Conservation (phyloP, 176 grass and related monocot species). For the Thalia dealbata region DNA sequence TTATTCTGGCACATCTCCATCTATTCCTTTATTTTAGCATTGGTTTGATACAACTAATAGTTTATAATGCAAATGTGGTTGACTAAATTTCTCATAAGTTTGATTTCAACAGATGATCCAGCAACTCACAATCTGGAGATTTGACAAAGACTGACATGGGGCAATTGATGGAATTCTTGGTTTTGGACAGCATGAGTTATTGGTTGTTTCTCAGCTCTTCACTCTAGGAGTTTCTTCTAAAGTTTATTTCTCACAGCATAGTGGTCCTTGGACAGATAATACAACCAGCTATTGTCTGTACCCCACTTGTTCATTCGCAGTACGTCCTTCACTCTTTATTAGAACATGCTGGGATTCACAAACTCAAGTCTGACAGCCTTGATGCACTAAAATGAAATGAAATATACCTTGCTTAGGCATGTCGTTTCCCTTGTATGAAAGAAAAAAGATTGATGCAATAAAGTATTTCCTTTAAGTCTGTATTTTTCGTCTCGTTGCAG, state of each 20-base stretch:
- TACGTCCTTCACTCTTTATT: conserved; percentile 38
- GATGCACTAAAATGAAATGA: background rate
- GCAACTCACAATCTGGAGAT: conserved; percentile 77
- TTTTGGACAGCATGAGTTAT: conserved; percentile 76
- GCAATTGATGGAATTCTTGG: conserved; percentile 99
- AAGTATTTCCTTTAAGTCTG: background rate
- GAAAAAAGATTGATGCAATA: no score
- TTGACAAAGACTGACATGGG: conserved; percentile 69
- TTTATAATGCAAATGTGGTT: conserved; percentile 1
- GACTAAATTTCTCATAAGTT: conserved; percentile 12
- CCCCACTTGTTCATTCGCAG: conserved; percentile 83
- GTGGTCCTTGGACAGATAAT: conserved; percentile 86
- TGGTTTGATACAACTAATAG: background rate
- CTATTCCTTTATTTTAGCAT: background rate
- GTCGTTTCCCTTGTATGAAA: no score
- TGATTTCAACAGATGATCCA: conserved; percentile 59
- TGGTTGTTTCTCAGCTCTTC: conserved; percentile 73
- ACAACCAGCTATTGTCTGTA: conserved; percentile 83
- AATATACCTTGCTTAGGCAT: background rate
- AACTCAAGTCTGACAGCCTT: background rate
- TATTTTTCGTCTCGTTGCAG: conserved; percentile 70
- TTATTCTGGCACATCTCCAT: background rate
- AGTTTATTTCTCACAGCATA: conserved; percentile 92
- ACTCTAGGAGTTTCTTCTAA: conserved; percentile 59
- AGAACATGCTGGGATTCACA: conserved; percentile 8